These are phyloP conservation scores for Fusarium sp. DNA, from an alignment of 2,329 filamentous ascomycete genomes.

Conservation along the genomic window DNA sequence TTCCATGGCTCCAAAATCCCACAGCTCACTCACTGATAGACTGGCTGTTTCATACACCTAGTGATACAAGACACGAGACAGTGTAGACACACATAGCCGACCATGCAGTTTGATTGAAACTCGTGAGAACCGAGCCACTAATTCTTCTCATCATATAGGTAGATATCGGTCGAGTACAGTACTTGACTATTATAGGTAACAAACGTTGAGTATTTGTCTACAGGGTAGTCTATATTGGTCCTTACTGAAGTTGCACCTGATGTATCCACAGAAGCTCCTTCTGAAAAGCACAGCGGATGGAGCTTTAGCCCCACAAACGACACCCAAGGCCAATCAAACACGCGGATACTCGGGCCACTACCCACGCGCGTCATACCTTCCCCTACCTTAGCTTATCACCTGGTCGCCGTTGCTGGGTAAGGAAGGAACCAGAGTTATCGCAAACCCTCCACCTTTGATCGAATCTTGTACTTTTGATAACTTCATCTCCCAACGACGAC, in stretches of 20 bases:
- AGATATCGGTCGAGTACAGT: no score
- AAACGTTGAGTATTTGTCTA: no score
- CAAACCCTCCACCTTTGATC: constrained; percentile 34
- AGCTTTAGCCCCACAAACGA: constrained; percentile 10
- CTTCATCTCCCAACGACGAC: constrained; percentile 25
- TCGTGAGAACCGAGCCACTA: no score
- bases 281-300: not conserved
- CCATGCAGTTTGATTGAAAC: no score
- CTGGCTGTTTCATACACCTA: no score
- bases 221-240: no score
- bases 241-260: not conserved
- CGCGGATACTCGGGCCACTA: constrained; percentile 9
- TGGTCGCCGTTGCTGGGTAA: constrained; percentile 34
- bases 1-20: no score
- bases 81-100: no score
- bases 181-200: no score
- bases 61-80: no score
- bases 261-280: not conserved
- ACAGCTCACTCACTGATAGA: no score
- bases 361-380: constrained; percentile 37
- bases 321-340: constrained; percentile 30
- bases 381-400: constrained; percentile 6
- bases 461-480: constrained; percentile 13
- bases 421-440: constrained; percentile 23
- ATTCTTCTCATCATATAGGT: no score